Evolutionary conservation across 2,329 filamentous ascomycete genomes (phyloP), one percentile per base, ranked within the genome.

Genomic region (Penicillium griseofulvum): DNA sequence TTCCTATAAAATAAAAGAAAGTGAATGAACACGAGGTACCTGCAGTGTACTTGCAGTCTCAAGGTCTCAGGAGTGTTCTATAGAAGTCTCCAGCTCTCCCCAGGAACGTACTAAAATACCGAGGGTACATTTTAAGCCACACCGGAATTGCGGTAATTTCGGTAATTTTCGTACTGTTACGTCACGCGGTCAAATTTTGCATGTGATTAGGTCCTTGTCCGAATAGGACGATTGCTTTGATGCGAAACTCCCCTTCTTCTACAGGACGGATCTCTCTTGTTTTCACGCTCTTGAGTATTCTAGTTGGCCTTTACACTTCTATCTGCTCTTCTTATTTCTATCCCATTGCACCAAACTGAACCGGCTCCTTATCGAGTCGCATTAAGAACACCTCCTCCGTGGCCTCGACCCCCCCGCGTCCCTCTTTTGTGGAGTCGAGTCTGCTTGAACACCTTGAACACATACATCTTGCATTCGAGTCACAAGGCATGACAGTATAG

Each of bases 171-270:
- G 68, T 72, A 71, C 44, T 54, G 49, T 68, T 71, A 71, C 68
- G 64, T 71, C 69, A 72, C 69, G 68, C 69, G 69, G 67, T 65
- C 66, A 62, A 62, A 67, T 68, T 71, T 71, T 64, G 65, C 70
- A 72, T 72, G 70, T 72, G 70, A 72, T 71, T 56, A 39, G 54
- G 58, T 43, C 44, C 36, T 22, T 19, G 51, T 49, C 60, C 46
- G 53, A 64, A 63, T 60, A 58, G 59, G 24, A 38, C 48, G 55
- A 49, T 50, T 61, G 60, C 60, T 62, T 59, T 64, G 56, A 49
- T 54, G 38, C 47, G 36, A 49, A 24, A 28, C 38, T 34, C 28
- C 44, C 48, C 48, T 50, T 43, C 37, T 24, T 44, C 38, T 50
- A 49, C n/a, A 49, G 46, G 33, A 47, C 65, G 62, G 61, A 60